Base-by-base conservation (phyloP, 805 yeast species). In the Metschnikowia cerradonensis region DNA sequence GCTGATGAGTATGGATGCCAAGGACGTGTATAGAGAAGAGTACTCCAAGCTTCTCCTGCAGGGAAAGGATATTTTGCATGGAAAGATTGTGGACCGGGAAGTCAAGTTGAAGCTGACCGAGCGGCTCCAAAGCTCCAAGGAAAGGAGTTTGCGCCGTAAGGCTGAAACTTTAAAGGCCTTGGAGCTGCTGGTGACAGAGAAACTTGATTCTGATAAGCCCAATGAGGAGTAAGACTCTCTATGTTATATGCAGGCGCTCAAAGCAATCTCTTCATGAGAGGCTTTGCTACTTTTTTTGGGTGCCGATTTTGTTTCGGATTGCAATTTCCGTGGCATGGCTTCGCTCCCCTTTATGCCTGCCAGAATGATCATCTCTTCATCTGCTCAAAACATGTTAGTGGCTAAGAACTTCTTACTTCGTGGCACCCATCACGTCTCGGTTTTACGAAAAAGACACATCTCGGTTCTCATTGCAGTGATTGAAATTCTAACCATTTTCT, bases 281-380 rank as follows among this genome's bases (percentile, higher is more conserved):
- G 88, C 17, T 71, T 83, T 72, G 83, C 86, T 22, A 73, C 83
- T 47, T 73, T 84, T 84, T 59, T 75, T 82, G 68, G 88, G 88
- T 26, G 76, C 85, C 2, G 78, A 85, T 1, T 1, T 69, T 43
- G 70, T 79, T 49, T 80, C 79, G 48, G 84, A 81, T 41, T 62
- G 67, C 50, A 78, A 71, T 52, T 69, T 70, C 58, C 72, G 73
- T 58, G 77, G 81, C 3, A 64, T 80, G 54, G 68, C 76, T 49
- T 72, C 81, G 0, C 55, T 79, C 40, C 84, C 84, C 8, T 49
- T 67, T 34, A 35, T 58, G 17, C 59, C 47, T 6, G 40, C 35
- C 19, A 23, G 47, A 22, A 22, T 4, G 23, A 22, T 22, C 6
- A 22, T 22, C 1, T 14, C 13, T 5, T 22, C 40, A 34, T 44